phyloP scores from a whole-genome alignment of 2,329 filamentous ascomycete genomes.

The Botrytis squamosa region DNA sequence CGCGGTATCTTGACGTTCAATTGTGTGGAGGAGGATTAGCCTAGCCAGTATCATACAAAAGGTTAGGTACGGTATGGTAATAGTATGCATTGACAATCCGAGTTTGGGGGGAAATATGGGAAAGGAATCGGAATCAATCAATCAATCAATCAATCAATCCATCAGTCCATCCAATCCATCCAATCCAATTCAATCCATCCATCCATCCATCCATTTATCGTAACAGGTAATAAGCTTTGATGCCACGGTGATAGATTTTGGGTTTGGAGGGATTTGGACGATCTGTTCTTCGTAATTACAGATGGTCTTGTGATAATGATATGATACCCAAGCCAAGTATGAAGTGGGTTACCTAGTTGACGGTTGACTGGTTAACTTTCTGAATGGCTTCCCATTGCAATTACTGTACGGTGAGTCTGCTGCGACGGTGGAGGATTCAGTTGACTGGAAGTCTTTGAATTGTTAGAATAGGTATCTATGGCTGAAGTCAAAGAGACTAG shows the following conservation, averaged over 20 bases:
- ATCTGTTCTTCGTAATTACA: not conserved
- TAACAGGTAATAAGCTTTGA: conserved; percentile 8
- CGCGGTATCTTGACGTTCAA: not conserved
- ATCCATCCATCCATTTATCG: not conserved
- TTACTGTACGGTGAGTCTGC: not conserved
- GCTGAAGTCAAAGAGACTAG: not conserved
- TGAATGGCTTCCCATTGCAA: not conserved
- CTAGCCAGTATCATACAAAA: not conserved
- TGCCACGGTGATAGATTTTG: not conserved
- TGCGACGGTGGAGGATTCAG: not conserved
- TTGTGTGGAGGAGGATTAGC: not conserved
- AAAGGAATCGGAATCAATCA: not conserved
- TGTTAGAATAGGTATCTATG: not conserved
- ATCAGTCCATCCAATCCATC: not conserved
- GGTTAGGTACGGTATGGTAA: not conserved
- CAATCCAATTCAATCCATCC: not conserved
- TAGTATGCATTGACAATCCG: conserved; percentile 2
- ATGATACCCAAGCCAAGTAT: not conserved
- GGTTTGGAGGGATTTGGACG: not conserved
- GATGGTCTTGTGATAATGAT: not conserved
- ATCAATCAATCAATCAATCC: not conserved
- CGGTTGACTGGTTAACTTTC: too few relatives aligned
- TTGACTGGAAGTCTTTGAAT: not conserved
- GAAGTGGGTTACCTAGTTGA: too few relatives aligned
- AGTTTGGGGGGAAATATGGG: not conserved